phyloP scores from a whole-genome alignment of 2,329 filamentous ascomycete species.

The Colletotrichum somersetense region DNA sequence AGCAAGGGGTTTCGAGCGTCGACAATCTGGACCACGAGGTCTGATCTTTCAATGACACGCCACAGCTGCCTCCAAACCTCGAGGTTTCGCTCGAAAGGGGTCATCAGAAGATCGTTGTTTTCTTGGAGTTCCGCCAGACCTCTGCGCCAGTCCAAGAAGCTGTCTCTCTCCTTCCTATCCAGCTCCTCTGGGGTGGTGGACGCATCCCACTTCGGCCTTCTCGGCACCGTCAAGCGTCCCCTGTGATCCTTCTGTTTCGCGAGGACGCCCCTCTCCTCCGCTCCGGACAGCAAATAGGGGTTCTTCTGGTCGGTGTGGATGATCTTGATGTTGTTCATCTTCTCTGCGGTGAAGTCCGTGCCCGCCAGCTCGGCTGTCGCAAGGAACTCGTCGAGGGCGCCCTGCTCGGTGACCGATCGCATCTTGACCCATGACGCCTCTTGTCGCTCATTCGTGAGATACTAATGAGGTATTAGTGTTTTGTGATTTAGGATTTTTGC shows the following conservation, averaged over 20 bases:
- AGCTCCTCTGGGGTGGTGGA: constrained; percentile 86
- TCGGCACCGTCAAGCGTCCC: constrained; percentile 84
- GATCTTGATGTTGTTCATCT: constrained; percentile 99
- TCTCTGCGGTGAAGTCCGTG: constrained; percentile 98
- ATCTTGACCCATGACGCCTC: constrained; percentile 99
- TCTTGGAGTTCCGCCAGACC: constrained; percentile 94
- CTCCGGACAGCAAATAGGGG: constrained; percentile 87
- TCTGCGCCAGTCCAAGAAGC: constrained; percentile 88
- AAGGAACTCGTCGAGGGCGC: constrained; percentile 94
- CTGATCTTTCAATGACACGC: constrained; percentile 97
- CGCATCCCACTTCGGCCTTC: constrained; percentile 89
- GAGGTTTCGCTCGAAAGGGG: constrained; percentile 95
- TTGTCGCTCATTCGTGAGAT: constrained; percentile 90
- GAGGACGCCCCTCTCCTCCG: constrained; percentile 82
- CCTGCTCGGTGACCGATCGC: constrained; percentile 98
- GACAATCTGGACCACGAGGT: constrained; percentile 97
- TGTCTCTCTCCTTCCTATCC: constrained; percentile 82
- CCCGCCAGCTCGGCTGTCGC: constrained; percentile 96
- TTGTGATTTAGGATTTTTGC: accelerated
- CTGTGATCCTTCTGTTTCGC: constrained; percentile 88
- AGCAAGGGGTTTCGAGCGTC: constrained; percentile 95
- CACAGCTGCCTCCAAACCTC: constrained; percentile 98
- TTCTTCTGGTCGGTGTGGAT: constrained; percentile 98
- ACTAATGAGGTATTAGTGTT: constrained; percentile 61
- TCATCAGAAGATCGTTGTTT: constrained; percentile 94